phyloP scores from a whole-genome alignment of 352 stramenopile genomes.

The Phytopythium kandeliae region DNA sequence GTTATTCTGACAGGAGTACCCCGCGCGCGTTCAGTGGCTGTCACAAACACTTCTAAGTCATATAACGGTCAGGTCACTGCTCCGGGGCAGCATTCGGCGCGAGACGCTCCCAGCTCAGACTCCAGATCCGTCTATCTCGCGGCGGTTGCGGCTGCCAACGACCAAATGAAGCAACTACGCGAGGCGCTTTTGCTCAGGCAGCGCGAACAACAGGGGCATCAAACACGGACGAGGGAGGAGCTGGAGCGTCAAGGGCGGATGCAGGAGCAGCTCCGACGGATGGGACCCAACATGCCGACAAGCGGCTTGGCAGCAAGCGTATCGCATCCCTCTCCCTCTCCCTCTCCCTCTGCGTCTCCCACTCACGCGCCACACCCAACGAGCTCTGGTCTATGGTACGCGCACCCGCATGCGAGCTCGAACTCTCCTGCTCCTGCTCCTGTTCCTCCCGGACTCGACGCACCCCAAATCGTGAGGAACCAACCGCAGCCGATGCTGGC shows the following conservation, averaged over 20 bases:
- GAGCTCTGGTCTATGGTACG: too few relatives aligned
- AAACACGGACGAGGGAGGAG: background rate
- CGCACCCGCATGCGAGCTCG: background rate
- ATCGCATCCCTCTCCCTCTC: background rate
- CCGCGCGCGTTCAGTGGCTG: too few relatives aligned
- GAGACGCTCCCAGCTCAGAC: background rate
- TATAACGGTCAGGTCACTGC: background rate
- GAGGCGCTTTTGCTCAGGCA: constrained; percentile 1
- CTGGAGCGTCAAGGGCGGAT: constrained; percentile 1
- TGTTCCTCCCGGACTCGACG: background rate
- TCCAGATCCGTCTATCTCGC: background rate
- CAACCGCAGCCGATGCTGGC: background rate
- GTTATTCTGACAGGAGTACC: too few relatives aligned
- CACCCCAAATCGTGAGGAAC: background rate
- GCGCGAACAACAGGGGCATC: background rate
- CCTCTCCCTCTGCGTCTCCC: background rate
- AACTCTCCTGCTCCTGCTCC: background rate
- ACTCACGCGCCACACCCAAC: too few relatives aligned
- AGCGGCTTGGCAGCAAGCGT: background rate
- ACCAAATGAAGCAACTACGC: constrained; percentile 4
- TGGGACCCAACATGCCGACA: constrained; percentile 6
- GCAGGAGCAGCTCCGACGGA: constrained; percentile 3
- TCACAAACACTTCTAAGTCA: too few relatives aligned
- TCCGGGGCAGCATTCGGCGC: background rate
- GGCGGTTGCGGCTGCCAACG: background rate